These are phyloP conservation scores for Exophiala oligosperma DNA, from an alignment of 2,329 filamentous ascomycete genomes.

Conservation along the genomic window DNA sequence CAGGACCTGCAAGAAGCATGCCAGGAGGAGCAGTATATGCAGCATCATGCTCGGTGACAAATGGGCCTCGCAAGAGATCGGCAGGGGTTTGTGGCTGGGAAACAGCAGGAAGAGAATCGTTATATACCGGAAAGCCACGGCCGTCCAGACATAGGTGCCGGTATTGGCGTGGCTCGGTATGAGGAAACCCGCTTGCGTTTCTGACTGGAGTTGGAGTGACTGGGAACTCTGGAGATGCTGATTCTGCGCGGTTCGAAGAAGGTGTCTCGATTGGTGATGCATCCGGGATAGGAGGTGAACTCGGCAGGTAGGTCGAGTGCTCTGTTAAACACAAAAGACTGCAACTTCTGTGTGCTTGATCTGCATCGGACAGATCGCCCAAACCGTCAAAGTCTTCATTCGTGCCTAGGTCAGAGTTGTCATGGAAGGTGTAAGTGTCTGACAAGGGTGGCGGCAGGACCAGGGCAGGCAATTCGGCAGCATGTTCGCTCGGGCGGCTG, in stretches of 20 bases:
- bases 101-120: constrained; percentile 24
- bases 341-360: constrained; percentile 6
- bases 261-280: not conserved
- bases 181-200: constrained; percentile 5
- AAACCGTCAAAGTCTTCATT: too few relatives aligned
- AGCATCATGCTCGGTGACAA: constrained; percentile 22
- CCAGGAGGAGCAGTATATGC: constrained; percentile 29
- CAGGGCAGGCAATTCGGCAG: not conserved
- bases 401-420: not conserved
- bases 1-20: constrained; percentile 10
- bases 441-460: constrained; percentile 6
- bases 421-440: not conserved
- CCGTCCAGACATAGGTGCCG: constrained; percentile 23
- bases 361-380: too few relatives aligned
- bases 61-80: constrained; percentile 20
- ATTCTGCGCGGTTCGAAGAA: not conserved
- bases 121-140: constrained; percentile 27
- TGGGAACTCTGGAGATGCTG: constrained; percentile 12
- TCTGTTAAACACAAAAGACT: not conserved
- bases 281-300: constrained; percentile 10
- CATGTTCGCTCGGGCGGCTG: not conserved
- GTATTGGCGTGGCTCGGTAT: constrained; percentile 16
- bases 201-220: constrained; percentile 14
- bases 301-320: constrained; percentile 14
- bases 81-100: constrained; percentile 30